Evolutionary conservation across 208 protist genomes (phyloP).

Genomic region (Crithidia sp.): DNA sequence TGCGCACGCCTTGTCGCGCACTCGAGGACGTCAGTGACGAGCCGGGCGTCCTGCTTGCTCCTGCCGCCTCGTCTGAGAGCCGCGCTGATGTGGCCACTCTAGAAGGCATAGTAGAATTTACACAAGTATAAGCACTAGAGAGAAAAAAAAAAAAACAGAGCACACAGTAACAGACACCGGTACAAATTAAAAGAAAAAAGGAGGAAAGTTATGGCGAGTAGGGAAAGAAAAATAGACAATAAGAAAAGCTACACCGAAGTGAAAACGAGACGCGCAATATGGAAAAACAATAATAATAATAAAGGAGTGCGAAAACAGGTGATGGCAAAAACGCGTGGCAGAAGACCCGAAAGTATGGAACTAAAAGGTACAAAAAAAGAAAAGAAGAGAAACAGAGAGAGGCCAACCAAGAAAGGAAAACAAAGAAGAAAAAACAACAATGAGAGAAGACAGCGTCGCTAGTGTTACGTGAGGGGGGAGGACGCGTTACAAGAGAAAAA

Average conservation of each 20-base stretch:
- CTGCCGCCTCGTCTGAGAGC: not conserved
- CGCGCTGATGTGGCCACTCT: constrained; percentile 1
- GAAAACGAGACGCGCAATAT: not conserved
- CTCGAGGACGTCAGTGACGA: not conserved
- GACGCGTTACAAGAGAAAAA: too few relatives aligned
- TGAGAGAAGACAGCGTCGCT: too few relatives aligned
- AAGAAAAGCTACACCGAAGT: not conserved
- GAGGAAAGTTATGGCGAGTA: not conserved
- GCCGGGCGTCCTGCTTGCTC: not conserved
- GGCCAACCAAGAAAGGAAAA: too few relatives aligned
- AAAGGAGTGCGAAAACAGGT: too few relatives aligned
- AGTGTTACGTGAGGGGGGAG: too few relatives aligned
- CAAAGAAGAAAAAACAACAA: too few relatives aligned
- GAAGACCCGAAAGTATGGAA: too few relatives aligned
- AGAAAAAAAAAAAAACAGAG: constrained; percentile 6
- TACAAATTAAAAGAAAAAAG: too few relatives aligned
- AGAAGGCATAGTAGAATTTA: constrained; percentile 12
- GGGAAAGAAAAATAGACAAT: not conserved
- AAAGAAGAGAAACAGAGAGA: not conserved
- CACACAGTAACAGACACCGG: too few relatives aligned
- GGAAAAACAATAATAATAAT: constrained; percentile 1
- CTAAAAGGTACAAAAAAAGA: not conserved
- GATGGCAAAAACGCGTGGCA: too few relatives aligned
- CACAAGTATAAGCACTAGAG: constrained; percentile 1
- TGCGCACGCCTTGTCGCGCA: not conserved